A percentile compares a stretch with the other conserved stretches of the same genome.
Conservation (phyloP, 495 filamentous ascomycete genomes). For the Bryoglossum gracile region DNA sequence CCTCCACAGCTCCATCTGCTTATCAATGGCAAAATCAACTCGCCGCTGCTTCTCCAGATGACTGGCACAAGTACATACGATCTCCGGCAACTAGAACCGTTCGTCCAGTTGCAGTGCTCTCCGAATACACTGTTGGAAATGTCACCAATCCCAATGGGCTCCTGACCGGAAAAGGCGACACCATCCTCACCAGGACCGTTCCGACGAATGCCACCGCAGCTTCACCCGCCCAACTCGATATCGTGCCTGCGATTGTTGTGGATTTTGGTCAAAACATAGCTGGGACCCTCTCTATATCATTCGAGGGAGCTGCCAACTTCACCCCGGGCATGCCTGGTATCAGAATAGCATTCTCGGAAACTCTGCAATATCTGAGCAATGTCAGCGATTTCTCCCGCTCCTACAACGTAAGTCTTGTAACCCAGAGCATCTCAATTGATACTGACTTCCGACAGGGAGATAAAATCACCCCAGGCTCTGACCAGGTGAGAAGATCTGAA, state of each 20-base stretch:
- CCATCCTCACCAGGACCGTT: constrained; percentile 19
- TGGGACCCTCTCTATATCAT: constrained; percentile 28
- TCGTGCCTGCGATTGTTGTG: constrained; percentile 26
- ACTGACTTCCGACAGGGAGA: constrained; percentile 20
- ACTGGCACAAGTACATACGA: constrained; percentile 26
- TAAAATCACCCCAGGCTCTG: constrained; percentile 32
- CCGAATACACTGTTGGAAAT: constrained; percentile 20
- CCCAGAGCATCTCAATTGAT: neutral
- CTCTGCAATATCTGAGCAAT: constrained; percentile 33
- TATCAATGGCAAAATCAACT: constrained; percentile 9
- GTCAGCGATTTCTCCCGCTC: constrained; percentile 39
- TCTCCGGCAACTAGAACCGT: constrained; percentile 17
- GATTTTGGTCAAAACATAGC: constrained; percentile 42
- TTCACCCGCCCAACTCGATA: constrained; percentile 8
- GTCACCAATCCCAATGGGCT: constrained; percentile 30
- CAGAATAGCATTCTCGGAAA: constrained; percentile 40
- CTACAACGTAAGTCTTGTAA: constrained; percentile 28
- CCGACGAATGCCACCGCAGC: constrained; percentile 2
- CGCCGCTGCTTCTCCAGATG: neutral
- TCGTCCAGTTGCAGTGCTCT: constrained; percentile 11
- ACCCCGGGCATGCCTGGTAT: constrained; percentile 30
- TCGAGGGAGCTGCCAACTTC: constrained; percentile 25
- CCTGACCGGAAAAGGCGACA: constrained; percentile 22
- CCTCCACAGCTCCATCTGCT: neutral
- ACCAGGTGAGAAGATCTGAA: constrained; percentile 35